These are phyloP conservation scores for Cladosporium sp. DNA, from an alignment of 2,329 filamentous ascomycete species.

Conservation along the genomic window DNA sequence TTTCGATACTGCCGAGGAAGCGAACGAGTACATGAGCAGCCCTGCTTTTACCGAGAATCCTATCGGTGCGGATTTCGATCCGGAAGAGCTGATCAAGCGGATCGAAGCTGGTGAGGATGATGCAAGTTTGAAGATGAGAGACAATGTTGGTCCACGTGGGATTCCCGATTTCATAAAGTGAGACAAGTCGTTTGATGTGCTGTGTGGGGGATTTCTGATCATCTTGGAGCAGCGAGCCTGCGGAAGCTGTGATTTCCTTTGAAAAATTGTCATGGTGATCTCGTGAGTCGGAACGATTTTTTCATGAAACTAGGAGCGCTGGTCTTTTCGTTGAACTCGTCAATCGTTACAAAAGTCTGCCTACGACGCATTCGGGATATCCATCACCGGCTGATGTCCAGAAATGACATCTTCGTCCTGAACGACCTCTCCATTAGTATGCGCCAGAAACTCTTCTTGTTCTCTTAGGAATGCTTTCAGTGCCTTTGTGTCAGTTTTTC, in stretches of 20 bases:
- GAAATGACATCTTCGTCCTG: constrained; percentile 23
- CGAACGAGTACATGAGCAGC: constrained; percentile 44
- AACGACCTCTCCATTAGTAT: constrained; percentile 39
- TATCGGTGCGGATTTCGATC: constrained; percentile 49
- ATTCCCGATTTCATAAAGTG: constrained; percentile 10
- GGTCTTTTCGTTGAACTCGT: background rate
- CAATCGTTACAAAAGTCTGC: background rate
- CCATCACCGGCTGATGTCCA: constrained; percentile 25
- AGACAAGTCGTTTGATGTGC: background rate
- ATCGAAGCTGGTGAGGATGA: constrained; percentile 33
- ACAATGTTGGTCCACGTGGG: constrained; percentile 7
- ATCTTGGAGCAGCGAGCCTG: background rate
- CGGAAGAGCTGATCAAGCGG: constrained; percentile 45
- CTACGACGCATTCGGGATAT: constrained; percentile 20
- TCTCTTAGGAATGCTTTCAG: constrained; percentile 42
- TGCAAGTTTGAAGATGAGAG: constrained; percentile 22
- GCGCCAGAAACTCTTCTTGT: constrained; percentile 38
- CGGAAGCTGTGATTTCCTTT: background rate
- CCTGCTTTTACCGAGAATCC: constrained; percentile 46
- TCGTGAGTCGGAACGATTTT: background rate
- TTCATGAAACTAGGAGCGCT: background rate
- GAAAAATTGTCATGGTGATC: background rate
- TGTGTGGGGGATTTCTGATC: background rate
- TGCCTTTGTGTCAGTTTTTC: constrained; percentile 37
- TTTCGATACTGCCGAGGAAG: constrained; percentile 37